Evolutionary conservation across 2,329 filamentous ascomycete genomes (phyloP), one percentile per base, ranked within the genome.

Genomic region (Colletotrichum nymphaeae): DNA sequence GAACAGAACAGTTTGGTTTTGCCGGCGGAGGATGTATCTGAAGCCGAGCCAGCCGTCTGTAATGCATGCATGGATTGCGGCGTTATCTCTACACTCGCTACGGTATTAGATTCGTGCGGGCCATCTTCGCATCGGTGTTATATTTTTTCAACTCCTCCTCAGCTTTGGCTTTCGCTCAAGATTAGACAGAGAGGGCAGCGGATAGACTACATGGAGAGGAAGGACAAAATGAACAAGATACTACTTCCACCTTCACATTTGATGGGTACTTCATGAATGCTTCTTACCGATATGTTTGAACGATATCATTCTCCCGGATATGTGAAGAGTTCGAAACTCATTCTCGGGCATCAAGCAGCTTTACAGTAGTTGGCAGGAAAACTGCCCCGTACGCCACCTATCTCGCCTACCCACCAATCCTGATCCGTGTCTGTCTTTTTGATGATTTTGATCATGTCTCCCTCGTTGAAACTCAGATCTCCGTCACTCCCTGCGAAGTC

Each of bases 371-470:
- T 97, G 7, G 94, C 94, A 1, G 94, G 94, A 80, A 97, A 97
- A 76, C 86, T 91, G 4, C 94, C 94, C 79, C 87, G 88, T 30
- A 86, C 81, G 0, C 94, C 94, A 53, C 86, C 86, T 16, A 95
- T 75, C 81, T 97, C 94, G 14, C 94, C 94, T 74, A 94, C 90
- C 94, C 94, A 97, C 94, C 94, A 97, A 80, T 97, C 94, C 82
- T 97, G 93, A 26, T 91, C 92, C 74, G 92, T 95, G 7, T 90
- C 89, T 2, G 94, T 97, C 84, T 93, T 94, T 84, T 94, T 94
- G 37, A 95, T 79, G 4, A 97, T 92, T 58, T 88, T 90, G 77
- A 97, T 97, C 63, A 89, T 87, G 78, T 97, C 94, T 2, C 94
- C 94, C 81, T 95, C 93, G 35, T 86, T 86, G 79, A 97, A 97